These are phyloP conservation scores for Cystobasidium ongulense DNA, from an alignment of 768 basidiomycete species.

Conservation along the genomic window DNA sequence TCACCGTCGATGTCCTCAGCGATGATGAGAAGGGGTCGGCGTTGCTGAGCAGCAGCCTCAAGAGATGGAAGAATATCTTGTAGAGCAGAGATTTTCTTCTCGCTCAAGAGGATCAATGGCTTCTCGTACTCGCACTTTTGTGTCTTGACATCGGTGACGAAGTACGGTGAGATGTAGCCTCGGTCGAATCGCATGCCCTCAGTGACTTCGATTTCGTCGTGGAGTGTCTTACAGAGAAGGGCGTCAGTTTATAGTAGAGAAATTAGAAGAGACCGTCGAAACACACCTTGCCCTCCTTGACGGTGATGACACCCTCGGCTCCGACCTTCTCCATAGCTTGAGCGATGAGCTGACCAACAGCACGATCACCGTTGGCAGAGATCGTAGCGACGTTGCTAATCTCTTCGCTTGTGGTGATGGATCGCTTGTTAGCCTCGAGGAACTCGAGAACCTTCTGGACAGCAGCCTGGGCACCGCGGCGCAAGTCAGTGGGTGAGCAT, in stretches of 20 bases:
- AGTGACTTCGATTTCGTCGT: slow-evolving; percentile 98
- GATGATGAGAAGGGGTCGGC: slow-evolving; percentile 89
- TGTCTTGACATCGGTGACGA: slow-evolving; percentile 83
- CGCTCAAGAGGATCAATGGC: slow-evolving; percentile 80
- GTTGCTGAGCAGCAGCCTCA: slow-evolving; percentile 52
- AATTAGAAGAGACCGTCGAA: neutral
- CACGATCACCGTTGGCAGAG: slow-evolving; percentile 66
- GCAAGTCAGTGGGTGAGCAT: slow-evolving; percentile 99
- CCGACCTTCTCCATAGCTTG: slow-evolving; percentile 99
- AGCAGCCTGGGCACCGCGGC: slow-evolving; percentile 92
- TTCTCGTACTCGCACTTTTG: slow-evolving; percentile 97
- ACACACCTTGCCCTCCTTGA: slow-evolving; percentile 76
- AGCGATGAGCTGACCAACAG: slow-evolving; percentile 88
- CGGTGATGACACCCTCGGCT: slow-evolving; percentile 96
- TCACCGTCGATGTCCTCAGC: slow-evolving; percentile 98
- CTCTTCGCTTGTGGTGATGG: slow-evolving; percentile 92
- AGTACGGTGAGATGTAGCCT: slow-evolving; percentile 72
- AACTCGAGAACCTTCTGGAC: slow-evolving; percentile 90
- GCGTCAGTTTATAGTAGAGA: neutral
- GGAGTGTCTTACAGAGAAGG: slow-evolving; percentile 57
- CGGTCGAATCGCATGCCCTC: slow-evolving; percentile 99
- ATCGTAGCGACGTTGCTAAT: slow-evolving; percentile 95
- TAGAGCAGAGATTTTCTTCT: slow-evolving; percentile 93
- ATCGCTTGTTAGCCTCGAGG: slow-evolving; percentile 77
- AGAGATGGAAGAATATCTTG: slow-evolving; percentile 92